Evolutionary conservation across 2,329 filamentous ascomycete species (phyloP).

Genomic region (Colletotrichum siamense): DNA sequence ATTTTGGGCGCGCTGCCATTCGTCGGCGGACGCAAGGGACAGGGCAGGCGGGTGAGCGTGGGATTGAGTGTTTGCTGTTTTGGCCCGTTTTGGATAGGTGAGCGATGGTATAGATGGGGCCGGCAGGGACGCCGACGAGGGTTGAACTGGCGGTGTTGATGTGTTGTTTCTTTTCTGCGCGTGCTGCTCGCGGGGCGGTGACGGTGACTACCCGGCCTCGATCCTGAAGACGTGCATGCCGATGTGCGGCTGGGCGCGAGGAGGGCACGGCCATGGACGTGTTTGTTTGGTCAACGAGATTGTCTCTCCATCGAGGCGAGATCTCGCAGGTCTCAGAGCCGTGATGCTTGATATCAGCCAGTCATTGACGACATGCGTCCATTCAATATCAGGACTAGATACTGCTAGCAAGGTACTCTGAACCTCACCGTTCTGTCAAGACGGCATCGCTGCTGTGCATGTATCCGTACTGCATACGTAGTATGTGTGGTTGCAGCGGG

Average conservation of each 20-base stretch:
- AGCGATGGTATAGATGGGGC: not conserved
- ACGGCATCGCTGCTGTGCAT: not conserved
- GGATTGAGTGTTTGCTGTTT: not conserved
- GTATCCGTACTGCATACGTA: not conserved
- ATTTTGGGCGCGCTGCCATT: conserved; percentile 15
- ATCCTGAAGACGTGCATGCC: not conserved
- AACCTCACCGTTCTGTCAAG: not conserved
- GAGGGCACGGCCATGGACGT: not conserved
- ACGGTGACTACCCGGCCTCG: not conserved
- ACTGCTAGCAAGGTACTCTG: not conserved
- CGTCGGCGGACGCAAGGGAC: conserved; percentile 16
- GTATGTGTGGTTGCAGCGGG: not conserved
- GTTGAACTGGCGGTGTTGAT: not conserved
- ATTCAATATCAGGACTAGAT: not conserved
- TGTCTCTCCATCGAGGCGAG: not conserved
- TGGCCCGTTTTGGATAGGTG: not conserved
- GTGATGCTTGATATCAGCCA: not conserved
- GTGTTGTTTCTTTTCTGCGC: not conserved
- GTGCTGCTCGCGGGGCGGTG: not conserved
- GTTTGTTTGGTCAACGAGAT: not conserved
- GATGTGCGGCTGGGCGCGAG: not conserved
- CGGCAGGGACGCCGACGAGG: not conserved
- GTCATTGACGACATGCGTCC: not conserved
- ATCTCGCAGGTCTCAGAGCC: not conserved
- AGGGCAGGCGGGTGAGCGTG: conserved; percentile 2